These are phyloP conservation scores for Sisymbrium irio DNA, from an alignment of 345 rosid species.

Conservation along the genomic window DNA sequence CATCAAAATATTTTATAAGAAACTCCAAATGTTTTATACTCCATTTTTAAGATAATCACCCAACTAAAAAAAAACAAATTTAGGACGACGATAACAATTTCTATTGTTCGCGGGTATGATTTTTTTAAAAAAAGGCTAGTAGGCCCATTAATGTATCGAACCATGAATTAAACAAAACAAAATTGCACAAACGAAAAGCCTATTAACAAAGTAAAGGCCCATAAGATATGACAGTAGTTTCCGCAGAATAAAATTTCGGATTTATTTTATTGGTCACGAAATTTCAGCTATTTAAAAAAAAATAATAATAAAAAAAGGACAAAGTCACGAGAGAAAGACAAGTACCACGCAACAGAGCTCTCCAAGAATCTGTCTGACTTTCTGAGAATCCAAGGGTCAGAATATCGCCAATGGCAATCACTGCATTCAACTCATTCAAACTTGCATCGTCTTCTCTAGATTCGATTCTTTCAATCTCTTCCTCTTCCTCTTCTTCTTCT, in stretches of 20 bases:
- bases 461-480: conserved; percentile 36
- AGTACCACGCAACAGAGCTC: conserved; percentile 13
- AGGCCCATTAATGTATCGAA: background rate
- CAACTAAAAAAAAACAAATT: background rate
- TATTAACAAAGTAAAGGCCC: background rate
- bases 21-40: background rate
- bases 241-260: background rate
- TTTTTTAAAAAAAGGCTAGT: background rate
- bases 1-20: background rate
- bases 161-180: background rate
- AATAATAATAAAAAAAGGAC: background rate
- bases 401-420: conserved; percentile 52
- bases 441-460: conserved; percentile 41
- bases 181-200: background rate
- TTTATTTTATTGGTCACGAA: background rate
- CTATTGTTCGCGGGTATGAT: background rate
- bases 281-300: background rate
- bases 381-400: conserved; percentile 15
- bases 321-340: conserved; percentile 2
- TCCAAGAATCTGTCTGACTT: conserved; percentile 21
- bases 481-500: conserved; percentile 26
- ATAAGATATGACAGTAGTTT: background rate
- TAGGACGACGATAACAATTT: background rate
- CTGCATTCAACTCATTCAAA: conserved; percentile 42
- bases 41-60: background rate